phyloP scores from a whole-genome alignment of 192 early-diverging fungal species.

The Mortierella antarctica region DNA sequence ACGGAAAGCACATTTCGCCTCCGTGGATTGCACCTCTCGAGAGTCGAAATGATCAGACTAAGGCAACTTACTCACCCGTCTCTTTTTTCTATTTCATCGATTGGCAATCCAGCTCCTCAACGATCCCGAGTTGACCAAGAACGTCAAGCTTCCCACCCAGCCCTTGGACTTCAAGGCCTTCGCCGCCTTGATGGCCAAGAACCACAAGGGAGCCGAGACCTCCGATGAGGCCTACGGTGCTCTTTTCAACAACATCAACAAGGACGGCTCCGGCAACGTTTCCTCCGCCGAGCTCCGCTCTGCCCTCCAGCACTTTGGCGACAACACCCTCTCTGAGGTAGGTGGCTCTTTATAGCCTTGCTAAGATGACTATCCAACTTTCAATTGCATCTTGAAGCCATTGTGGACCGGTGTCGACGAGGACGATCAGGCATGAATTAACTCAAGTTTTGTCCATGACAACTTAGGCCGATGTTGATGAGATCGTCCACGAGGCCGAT shows the following conservation, averaged over 20 bases:
- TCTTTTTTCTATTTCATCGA: not conserved
- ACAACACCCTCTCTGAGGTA: conserved; percentile 51
- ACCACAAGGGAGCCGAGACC: conserved; percentile 49
- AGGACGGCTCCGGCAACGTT: conserved; percentile 50
- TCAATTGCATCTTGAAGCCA: not conserved
- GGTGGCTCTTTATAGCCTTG: not conserved
- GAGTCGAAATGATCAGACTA: too few species aligned
- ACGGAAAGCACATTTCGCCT: too few species aligned
- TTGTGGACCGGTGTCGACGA: not conserved
- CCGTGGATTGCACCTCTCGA: too few species aligned
- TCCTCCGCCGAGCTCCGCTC: conserved; percentile 50
- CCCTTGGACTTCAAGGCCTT: conserved; percentile 56
- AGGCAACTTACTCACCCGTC: too few species aligned
- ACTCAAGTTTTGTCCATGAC: too few species aligned
- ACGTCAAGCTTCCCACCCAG: conserved; percentile 46
- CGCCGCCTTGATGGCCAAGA: conserved; percentile 41
- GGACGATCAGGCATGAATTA: too few species aligned
- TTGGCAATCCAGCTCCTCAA: conserved; percentile 25
- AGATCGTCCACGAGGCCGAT: conserved; percentile 82
- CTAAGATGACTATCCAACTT: too few species aligned
- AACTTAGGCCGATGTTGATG: conserved; percentile 58
- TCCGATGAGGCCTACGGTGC: conserved; percentile 39
- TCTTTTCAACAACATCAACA: conserved; percentile 46
- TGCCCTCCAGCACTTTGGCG: conserved; percentile 52
- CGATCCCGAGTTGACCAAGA: conserved; percentile 36